Base-by-base conservation (phyloP, 2,329 filamentous ascomycete species). In the Exophiala calicioides region DNA sequence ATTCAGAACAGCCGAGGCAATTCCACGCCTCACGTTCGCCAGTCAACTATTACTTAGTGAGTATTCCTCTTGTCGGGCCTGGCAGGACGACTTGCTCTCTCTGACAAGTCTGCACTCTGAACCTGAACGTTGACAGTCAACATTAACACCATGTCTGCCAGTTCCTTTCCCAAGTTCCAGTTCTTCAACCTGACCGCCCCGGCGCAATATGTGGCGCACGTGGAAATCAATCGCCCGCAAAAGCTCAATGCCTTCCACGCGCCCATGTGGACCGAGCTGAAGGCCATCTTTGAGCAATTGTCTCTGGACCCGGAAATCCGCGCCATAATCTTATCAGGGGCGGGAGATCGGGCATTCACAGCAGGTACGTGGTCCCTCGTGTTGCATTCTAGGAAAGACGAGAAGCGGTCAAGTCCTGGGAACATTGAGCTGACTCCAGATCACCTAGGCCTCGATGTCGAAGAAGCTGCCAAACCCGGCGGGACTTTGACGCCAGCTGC, bases 191-290 rank as follows among this genome's bases (percentile, higher is more conserved):
- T 94, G 58, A 81, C 79, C n/a, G 82, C 82, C 31, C 88, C 90
- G 0, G 62, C 71, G 27, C 77, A 84, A 61, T 82, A 82, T 71
- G 84, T 96, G 37, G 87, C 84, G n/a, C 88, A 95, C 65, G 86
- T 97, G 49, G 85, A 96, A 70, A 95, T 95, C 70, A 90, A 94
- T 73, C 81, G 90, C 1, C 82, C 90, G 1, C 69, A 81, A 57
- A 95, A 95, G 73, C 74, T 96, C 66, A 97, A 97, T 67, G 83
- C 90, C 55, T 96, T 95, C 67, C 78, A 82, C 57, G 82, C 88
- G 65, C 72, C 69, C 43, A 91, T 96, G 82, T 96, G 90, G 89
- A 73, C 84, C 42, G 89, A 95, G 71, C 76, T 95, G 54, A 80
- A 82, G 44, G 62, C 67, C 9, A 75, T 94, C 57, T 93, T 97